phyloP scores from a whole-genome alignment of 371 early-diverging fungal genomes.

The Mortierella sp. region DNA sequence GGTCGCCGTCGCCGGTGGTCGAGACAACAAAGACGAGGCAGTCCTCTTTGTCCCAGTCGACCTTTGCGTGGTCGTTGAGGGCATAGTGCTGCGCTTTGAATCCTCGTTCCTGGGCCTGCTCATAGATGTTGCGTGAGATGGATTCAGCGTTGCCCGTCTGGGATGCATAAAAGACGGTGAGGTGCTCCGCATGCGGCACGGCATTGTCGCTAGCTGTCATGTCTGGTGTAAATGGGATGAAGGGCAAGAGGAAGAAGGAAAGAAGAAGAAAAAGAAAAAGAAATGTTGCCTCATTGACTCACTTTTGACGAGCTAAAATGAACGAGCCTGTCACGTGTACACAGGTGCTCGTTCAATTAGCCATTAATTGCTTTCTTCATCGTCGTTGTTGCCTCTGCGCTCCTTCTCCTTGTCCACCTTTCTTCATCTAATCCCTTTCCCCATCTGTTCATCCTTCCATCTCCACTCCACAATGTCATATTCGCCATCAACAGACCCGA shows the following conservation, averaged over 20 bases:
- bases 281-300: neutral
- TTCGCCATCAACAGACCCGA: neutral
- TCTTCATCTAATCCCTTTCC: neutral
- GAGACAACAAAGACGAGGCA: slow-evolving; percentile 86
- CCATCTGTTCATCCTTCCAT: neutral
- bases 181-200: slow-evolving; percentile 47
- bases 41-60: slow-evolving; percentile 63
- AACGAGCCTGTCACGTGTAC: neutral
- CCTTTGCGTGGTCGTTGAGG: slow-evolving; percentile 82
- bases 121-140: slow-evolving; percentile 87
- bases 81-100: slow-evolving; percentile 72
- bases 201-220: slow-evolving; percentile 9
- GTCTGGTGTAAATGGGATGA: neutral
- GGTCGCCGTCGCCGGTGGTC: slow-evolving; percentile 97
- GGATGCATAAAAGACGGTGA: slow-evolving; percentile 85
- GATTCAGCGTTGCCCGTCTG: slow-evolving; percentile 96
- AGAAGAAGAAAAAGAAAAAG: neutral
- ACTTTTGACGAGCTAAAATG: too few species aligned
- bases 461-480: too few species aligned
- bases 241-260: neutral
- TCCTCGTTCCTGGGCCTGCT: slow-evolving; percentile 81
- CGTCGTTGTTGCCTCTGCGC: neutral
- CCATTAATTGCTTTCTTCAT: neutral
- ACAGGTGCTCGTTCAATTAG: too few species aligned
- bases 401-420: neutral